A percentile compares a stretch with the other conserved stretches of the same genome.
phyloP scores from a whole-genome alignment of 495 filamentous ascomycete species.

The Pseudoneurospora amorphoporcata region DNA sequence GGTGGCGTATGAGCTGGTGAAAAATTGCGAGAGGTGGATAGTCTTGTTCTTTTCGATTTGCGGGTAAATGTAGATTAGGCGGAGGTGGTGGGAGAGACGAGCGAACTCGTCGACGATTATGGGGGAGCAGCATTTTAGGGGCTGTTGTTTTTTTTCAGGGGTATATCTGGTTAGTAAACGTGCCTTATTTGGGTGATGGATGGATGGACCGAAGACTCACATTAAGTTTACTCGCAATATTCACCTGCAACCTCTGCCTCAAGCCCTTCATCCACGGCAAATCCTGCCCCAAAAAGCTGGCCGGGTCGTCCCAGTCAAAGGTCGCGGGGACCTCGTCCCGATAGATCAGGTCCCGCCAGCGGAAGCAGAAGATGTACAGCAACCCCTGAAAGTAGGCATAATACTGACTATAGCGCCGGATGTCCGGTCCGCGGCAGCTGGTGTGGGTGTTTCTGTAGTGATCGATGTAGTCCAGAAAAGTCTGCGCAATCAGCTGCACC shows the following conservation, averaged over 20 bases:
- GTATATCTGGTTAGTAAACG: neutral
- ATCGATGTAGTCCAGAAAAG: slow-evolving; percentile 64
- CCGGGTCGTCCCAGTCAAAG: slow-evolving; percentile 44
- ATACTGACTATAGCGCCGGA: slow-evolving; percentile 70
- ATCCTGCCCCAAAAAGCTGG: slow-evolving; percentile 47
- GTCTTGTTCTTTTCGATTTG: slow-evolving; percentile 89
- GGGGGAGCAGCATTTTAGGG: slow-evolving; percentile 91
- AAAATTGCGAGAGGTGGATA: slow-evolving; percentile 54
- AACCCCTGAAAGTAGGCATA: slow-evolving; percentile 79
- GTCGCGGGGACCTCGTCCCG: slow-evolving; percentile 31
- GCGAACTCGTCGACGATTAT: slow-evolving; percentile 87
- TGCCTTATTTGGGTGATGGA: neutral
- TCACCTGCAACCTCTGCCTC: slow-evolving; percentile 57
- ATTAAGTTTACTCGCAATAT: slow-evolving; percentile 81
- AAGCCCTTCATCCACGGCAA: slow-evolving; percentile 64
- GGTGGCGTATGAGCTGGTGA: slow-evolving; percentile 32
- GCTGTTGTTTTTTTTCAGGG: slow-evolving; percentile 24
- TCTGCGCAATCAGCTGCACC: slow-evolving; percentile 65
- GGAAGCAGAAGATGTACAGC: slow-evolving; percentile 92
- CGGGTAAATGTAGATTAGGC: slow-evolving; percentile 57
- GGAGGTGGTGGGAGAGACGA: slow-evolving; percentile 68
- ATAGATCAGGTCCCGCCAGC: slow-evolving; percentile 79
- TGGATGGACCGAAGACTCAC: slow-evolving; percentile 2
- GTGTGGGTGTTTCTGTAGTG: slow-evolving; percentile 47
- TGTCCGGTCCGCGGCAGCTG: slow-evolving; percentile 70